A percentile compares a stretch with the other conserved stretches of the same genome.
Evolutionary conservation across 768 basidiomycete genomes (phyloP).

Genomic region (Mycena vitilis): DNA sequence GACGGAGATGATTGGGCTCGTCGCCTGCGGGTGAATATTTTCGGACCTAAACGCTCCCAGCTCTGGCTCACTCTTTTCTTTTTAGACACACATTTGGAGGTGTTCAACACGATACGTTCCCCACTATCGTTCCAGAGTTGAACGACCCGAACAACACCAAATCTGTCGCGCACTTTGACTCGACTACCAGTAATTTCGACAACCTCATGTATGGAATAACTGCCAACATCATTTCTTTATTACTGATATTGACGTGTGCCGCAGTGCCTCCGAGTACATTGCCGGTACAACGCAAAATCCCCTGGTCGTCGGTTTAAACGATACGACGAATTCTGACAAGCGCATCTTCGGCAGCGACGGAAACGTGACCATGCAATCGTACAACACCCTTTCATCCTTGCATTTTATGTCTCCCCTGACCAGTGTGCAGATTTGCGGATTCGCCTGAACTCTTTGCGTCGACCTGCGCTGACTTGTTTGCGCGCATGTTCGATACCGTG

Average conservation of each 20-base stretch:
- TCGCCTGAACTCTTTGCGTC: constrained; percentile 9
- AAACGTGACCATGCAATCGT: constrained; percentile 50
- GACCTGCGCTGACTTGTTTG: constrained; percentile 17
- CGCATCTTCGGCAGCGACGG: constrained; percentile 44
- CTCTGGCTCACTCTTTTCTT: constrained; percentile 7
- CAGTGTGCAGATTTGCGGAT: constrained; percentile 3
- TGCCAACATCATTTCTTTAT: too few species aligned
- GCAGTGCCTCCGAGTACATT: constrained; percentile 47
- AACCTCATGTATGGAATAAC: too few species aligned
- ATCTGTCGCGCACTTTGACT: too few species aligned
- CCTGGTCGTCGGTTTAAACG: constrained; percentile 48
- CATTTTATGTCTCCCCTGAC: too few species aligned
- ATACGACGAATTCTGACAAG: constrained; percentile 40
- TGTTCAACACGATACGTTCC: too few species aligned
- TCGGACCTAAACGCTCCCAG: neutral
- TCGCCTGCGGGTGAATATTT: constrained; percentile 21
- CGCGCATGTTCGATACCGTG: constrained; percentile 16
- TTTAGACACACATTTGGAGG: constrained; percentile 36
- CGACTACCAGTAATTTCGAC: too few species aligned
- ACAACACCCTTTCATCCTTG: too few species aligned
- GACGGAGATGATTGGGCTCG: neutral
- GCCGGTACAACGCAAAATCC: constrained; percentile 49
- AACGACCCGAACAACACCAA: too few species aligned
- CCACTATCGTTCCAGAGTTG: too few species aligned
- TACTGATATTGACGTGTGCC: too few species aligned